phyloP scores from a whole-genome alignment of 169 alveolate genomes.

The Plasmodium yoelii region DNA sequence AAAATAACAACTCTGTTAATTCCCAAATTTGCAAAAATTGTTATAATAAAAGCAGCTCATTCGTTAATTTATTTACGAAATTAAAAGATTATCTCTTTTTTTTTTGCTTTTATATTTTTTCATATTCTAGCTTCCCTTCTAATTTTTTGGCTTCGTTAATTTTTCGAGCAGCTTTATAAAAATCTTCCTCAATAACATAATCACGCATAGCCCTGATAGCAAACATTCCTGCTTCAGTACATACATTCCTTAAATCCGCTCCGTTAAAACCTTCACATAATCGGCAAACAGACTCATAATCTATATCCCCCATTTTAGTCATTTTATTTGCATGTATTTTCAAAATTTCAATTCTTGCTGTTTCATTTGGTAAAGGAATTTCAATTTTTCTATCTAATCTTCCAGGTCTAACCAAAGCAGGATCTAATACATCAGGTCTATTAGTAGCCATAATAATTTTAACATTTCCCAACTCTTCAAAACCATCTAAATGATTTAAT shows the following conservation, averaged over 20 bases:
- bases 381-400: conserved; percentile 99
- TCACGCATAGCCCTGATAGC: conserved; percentile 99
- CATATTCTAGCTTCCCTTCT: conserved; percentile 96
- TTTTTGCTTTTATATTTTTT: conserved; percentile 81
- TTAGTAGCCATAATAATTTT: conserved; percentile 99
- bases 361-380: conserved; percentile 98
- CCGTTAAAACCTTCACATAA: conserved; percentile 98
- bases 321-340: conserved; percentile 97
- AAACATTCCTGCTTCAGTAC: conserved; percentile 97
- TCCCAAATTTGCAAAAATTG: no score
- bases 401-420: conserved; percentile 99
- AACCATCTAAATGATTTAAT: conserved; percentile 99
- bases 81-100: neutral
- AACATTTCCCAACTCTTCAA: conserved; percentile 98
- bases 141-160: conserved; percentile 96
- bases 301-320: conserved; percentile 96
- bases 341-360: conserved; percentile 95
- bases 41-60: neutral
- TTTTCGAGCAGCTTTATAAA: conserved; percentile 97
- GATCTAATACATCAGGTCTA: conserved; percentile 99
- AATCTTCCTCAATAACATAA: conserved; percentile 98
- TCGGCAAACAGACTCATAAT: conserved; percentile 95
- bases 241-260: conserved; percentile 99
- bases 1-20: no score
- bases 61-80: neutral